phyloP scores from a whole-genome alignment of 768 basidiomycete species.

The Fistulinella prunicolor region DNA sequence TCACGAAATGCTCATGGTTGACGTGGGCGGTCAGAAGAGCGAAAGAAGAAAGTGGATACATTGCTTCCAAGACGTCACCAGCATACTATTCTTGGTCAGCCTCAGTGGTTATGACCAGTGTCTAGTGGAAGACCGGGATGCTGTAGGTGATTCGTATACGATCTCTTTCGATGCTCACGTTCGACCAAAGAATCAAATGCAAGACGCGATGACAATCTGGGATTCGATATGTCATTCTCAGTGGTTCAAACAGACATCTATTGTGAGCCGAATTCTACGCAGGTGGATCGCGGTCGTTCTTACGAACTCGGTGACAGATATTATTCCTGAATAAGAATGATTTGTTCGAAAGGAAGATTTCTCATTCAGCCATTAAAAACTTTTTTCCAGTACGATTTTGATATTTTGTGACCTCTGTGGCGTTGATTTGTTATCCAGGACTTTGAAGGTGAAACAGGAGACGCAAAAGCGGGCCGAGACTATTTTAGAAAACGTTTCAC shows the following conservation, averaged over 20 bases:
- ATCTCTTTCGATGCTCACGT: neutral
- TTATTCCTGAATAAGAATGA: conserved; percentile 96
- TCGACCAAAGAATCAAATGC: conserved; percentile 85
- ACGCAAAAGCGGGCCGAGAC: conserved; percentile 73
- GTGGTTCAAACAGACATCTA: conserved; percentile 94
- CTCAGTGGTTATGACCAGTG: conserved; percentile 94
- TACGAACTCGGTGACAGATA: conserved; percentile 48
- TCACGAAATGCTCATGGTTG: conserved; percentile 89
- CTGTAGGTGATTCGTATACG: conserved; percentile 55
- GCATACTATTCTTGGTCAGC: conserved; percentile 88
- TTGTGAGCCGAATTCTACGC: conserved; percentile 68
- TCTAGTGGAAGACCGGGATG: conserved; percentile 88
- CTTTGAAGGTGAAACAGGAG: conserved; percentile 74
- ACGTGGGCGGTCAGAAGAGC: conserved; percentile 92
- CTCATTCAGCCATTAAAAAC: conserved; percentile 77
- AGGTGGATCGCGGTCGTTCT: neutral
- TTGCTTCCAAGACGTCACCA: conserved; percentile 92
- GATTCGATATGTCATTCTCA: conserved; percentile 97
- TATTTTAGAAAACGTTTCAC: conserved; percentile 90
- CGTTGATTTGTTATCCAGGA: conserved; percentile 47
- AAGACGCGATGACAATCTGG: conserved; percentile 98
- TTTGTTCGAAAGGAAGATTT: conserved; percentile 83
- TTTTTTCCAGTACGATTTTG: conserved; percentile 72
- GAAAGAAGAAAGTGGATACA: conserved; percentile 94
- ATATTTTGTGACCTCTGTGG: neutral